Base-by-base conservation (phyloP, 2,329 filamentous ascomycete species). In the Harringtonia aguacate region DNA sequence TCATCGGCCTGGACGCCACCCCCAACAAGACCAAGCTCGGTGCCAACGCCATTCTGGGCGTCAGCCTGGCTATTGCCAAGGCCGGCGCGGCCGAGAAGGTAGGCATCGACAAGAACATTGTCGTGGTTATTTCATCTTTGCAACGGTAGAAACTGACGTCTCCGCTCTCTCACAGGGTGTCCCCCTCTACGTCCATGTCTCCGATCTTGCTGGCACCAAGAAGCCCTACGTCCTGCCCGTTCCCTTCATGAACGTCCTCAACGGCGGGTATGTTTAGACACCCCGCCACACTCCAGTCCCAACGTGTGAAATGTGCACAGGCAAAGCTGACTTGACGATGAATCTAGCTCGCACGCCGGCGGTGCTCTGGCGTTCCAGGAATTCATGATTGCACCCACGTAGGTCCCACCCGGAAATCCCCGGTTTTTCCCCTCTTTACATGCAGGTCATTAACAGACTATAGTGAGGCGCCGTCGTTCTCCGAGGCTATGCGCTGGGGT, bases 401-500 rank as follows among this genome's bases (percentile, higher is more conserved):
- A 72, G 64, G 77, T 69, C 33, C n/a, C 17, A 8, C 17, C 9
- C n/a, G n/a, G n/a, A n/a, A n/a, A n/a, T n/a, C n/a, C 6, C 15
- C 13, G 20, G n/a, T 9, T 8, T 22, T 15, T 21, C 21, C 9
- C n/a, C 12, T 31, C 17, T 13, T 20, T 36, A 15, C 15, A 8
- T 31, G 22, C 8, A 20, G 9, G 20, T 14, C n/a, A 31, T 13
- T 52, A 44, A 49, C 44, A 29, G 57, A 38, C 50, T 35, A 36
- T 49, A 87, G 83, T 56, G 75, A 80, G 51, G 92, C 92, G 55
- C 83, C 88, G 49, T 82, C 85, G 51, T 98, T 98, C 81, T 80
- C 82, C 57, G 92, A 98, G 77, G 92, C 84, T 63, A 82, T 98
- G 72, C 89, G 90, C 66, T 87, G 94, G 72, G 92, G 92, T 67